These are phyloP conservation scores for Chloris gayana DNA, from an alignment of 176 grass and related monocot species.

Conservation along the genomic window DNA sequence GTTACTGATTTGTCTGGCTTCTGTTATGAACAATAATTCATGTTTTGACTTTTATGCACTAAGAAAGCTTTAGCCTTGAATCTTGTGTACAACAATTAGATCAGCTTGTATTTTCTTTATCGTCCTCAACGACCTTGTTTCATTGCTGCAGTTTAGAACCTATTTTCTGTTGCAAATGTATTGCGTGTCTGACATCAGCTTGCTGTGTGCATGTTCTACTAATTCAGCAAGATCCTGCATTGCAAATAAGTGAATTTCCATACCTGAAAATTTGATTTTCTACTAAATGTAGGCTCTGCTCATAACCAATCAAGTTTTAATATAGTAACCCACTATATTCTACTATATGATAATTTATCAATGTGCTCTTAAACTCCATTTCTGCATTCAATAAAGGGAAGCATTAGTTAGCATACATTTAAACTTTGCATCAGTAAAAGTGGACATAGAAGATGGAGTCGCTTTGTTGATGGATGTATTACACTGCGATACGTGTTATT, in stretches of 20 bases:
- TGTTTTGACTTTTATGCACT: not conserved
- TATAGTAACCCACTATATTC: not conserved
- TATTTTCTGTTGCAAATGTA: conserved; percentile 23
- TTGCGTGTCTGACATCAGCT: not conserved
- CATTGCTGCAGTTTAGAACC: not conserved
- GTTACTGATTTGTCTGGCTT: not conserved
- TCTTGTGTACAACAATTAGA: conserved; percentile 12
- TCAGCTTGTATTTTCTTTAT: not conserved
- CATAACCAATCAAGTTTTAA: not conserved
- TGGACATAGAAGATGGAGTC: conserved; percentile 12
- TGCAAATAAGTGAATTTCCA: conserved; percentile 5
- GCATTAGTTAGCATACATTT: not conserved
- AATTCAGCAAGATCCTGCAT: not conserved
- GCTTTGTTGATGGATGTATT: conserved; percentile 5
- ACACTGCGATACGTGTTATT: conserved; percentile 2
- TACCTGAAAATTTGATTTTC: not conserved
- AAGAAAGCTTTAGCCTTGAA: conserved; percentile 24
- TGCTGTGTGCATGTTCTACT: not conserved
- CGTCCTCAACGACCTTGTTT: not conserved
- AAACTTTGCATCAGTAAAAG: conserved; percentile 11
- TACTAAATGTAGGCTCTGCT: not conserved
- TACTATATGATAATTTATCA: not conserved
- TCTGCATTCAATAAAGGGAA: conserved; percentile 10
- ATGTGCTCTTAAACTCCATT: not conserved
- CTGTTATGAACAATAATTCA: not conserved